Evolutionary conservation across 805 yeast species (phyloP), one percentile per base, ranked within the genome.

Genomic region (Metschnikowia aberdeeniae): DNA sequence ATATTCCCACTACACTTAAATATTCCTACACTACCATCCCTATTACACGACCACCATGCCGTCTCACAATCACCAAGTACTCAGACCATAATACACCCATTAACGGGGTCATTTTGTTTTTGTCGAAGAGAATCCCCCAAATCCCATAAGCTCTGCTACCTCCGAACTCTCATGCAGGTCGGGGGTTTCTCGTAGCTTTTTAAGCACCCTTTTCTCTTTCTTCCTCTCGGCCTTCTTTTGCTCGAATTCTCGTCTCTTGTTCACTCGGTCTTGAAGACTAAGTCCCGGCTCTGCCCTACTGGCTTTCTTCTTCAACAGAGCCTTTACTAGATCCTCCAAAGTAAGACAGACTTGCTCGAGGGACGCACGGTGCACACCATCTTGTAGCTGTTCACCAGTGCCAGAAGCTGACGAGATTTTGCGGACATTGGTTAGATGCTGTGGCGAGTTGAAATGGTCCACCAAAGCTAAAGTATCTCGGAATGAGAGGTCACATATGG

Each of bases 381-480:
- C 63, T 26, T 65, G 72, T n/a, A 66, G 38, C 22, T 49, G 38
- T 34, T 59, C 61, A 2, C 43, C 45, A 4, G 36, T 40, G 11
- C 51, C 59, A 6, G 49, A 56, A n/a, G 47, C 42, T 5, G 43
- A 42, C 3, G 40, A 43, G 5, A 29, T 12, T 29, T 43, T 40
- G 73, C 4, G 66, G 60, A 33, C 75, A 57, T 51, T 53, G 14
- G 40, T 19, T 22, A 47, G 47, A 63, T 86, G 98, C 49, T 76
- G 82, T 30, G 81, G 81, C 31, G 89, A 80, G 58, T 87, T 89
- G 58, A 88, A 68, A 66, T 93, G 98, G 59, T 90, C 95, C 3
- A 88, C 73, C 60, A 82, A 81, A 50, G 89, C 85, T 53, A 89
- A 66, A 45, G 86, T 84, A 60, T 93, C 97, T 58, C 89, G 82